Base-by-base conservation (phyloP, 1,284 basidiomycete genomes). In the Chondrostereum purpureum region DNA sequence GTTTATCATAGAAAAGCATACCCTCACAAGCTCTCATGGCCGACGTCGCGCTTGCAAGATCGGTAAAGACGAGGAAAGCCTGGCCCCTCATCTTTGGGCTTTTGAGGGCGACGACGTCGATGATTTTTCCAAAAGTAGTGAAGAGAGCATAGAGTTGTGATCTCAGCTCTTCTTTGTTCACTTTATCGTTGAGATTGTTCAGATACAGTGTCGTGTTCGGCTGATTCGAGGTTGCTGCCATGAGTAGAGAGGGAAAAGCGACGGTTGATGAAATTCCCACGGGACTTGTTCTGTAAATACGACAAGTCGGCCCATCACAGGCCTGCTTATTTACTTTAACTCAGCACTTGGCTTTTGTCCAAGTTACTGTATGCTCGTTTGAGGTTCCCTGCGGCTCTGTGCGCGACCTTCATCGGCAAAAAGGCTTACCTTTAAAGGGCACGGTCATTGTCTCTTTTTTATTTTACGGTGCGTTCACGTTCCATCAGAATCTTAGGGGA, bases 91-190 rank as follows among this genome's bases (percentile, higher is more conserved):
- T 93, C 59, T 84, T 88, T 44, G 78, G 67, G 53, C 73, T 80
- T 62, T 97, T 93, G 36, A 88, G 84, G n/a, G 95, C 93, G 43
- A 98, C 80, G 42, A 99, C 80, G 64, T 99, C 95, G 66, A 98
- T 78, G 39, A 99, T 74, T 60, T 84, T 85, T 56, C 95, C 95
- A 67, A 97, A 92, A 18, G 92, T 88, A 11, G 84, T 85, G 72
- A 99, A 99, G 44, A 99, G 80, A 19, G 86, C 80, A 61, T 87
- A 92, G 1, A 99, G 77, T 65, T 94, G 88, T 3, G 71, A 66
- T 39, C 83, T 77, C 10, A 98, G 72, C 68, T 99, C 95, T 23
- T 89, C 82, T 67, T 95, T 99, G 69, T 93, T 92, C 55, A 95
- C 75, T 67, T 94, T 92, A 62, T 88, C 85, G 61, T 96, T 92